Percentiles rank a stretch among this genome's conserved stretches.
phyloP scores from a whole-genome alignment of 345 rosid genomes.

The Capsella bursapastoris region DNA sequence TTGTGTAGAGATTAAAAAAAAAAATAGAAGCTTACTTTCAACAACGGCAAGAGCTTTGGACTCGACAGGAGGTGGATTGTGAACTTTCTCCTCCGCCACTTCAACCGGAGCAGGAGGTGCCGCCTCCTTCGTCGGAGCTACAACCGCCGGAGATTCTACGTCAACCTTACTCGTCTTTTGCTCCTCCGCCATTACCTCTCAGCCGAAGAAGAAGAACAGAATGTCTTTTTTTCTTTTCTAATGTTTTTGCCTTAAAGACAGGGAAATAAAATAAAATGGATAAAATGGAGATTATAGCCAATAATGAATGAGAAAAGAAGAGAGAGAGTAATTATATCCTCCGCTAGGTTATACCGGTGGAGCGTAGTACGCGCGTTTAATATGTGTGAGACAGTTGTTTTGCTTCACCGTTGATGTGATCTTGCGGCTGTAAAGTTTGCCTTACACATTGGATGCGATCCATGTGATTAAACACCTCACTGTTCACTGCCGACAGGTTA shows the following conservation, averaged over 20 bases:
- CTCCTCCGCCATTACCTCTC: conserved; percentile 64
- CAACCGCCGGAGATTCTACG: conserved; percentile 41
- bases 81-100: conserved; percentile 49
- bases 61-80: conserved; percentile 50
- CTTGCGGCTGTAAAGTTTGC: conserved; percentile 41
- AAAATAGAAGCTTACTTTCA: conserved; percentile 54
- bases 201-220: neutral
- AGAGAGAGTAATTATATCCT: conserved; percentile 33
- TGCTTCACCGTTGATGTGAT: conserved; percentile 47
- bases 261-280: conserved; percentile 12
- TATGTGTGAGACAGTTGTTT: conserved; percentile 23
- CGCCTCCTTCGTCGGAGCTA: conserved; percentile 39
- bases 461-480: conserved; percentile 42
- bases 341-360: conserved; percentile 32
- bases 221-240: neutral
- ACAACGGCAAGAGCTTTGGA: conserved; percentile 65
- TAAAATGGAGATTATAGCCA: conserved; percentile 8
- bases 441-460: conserved; percentile 35
- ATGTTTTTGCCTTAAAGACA: neutral
- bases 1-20: neutral
- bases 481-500: conserved; percentile 63
- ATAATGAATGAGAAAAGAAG: neutral
- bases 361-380: conserved; percentile 43
- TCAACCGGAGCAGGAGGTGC: conserved; percentile 44
- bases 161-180: conserved; percentile 44